A percentile compares a stretch with the other conserved stretches of the same genome.
phyloP scores from a whole-genome alignment of 2,329 filamentous ascomycete species.

The Leptographium lundbergii region DNA sequence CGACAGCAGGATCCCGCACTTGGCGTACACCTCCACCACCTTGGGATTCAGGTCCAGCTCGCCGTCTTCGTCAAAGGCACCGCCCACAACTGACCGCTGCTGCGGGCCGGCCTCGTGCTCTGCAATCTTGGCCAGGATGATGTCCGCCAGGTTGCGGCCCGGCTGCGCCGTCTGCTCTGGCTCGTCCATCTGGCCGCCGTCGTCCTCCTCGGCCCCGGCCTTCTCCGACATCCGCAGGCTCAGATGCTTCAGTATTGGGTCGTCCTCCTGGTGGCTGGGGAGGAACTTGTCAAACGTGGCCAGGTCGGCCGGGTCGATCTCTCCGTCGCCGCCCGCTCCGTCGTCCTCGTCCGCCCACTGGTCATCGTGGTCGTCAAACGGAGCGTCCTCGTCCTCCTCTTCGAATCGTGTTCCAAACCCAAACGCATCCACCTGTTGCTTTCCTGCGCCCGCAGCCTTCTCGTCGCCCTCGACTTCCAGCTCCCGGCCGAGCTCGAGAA shows the following conservation, averaged over 20 bases:
- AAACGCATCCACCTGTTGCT: background rate
- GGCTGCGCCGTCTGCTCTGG: background rate
- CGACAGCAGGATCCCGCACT: conserved; percentile 74
- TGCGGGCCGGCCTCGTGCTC: conserved; percentile 56
- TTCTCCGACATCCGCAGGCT: conserved; percentile 7
- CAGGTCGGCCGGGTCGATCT: conserved; percentile 79
- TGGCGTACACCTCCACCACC: conserved; percentile 86
- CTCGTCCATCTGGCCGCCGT: conserved; percentile 32
- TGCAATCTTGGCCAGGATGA: conserved; percentile 91
- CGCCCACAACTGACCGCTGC: background rate
- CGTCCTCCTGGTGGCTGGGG: conserved; percentile 54
- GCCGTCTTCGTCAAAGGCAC: conserved; percentile 63
- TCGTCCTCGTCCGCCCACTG: conserved; percentile 74
- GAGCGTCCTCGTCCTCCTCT: conserved; percentile 24
- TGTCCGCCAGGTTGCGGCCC: conserved; percentile 71
- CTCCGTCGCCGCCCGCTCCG: conserved; percentile 61
- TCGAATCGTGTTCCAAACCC: background rate
- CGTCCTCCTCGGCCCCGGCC: conserved; percentile 17
- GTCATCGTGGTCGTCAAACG: conserved; percentile 37
- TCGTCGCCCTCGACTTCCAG: conserved; percentile 63
- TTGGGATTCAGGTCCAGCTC: conserved; percentile 71
- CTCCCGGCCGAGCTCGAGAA: conserved; percentile 64
- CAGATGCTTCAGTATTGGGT: conserved; percentile 56
- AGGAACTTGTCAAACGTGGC: conserved; percentile 88
- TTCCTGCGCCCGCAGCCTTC: background rate